phyloP scores from a whole-genome alignment of 78 protist species.

The Polysphondylium violaceum region DNA sequence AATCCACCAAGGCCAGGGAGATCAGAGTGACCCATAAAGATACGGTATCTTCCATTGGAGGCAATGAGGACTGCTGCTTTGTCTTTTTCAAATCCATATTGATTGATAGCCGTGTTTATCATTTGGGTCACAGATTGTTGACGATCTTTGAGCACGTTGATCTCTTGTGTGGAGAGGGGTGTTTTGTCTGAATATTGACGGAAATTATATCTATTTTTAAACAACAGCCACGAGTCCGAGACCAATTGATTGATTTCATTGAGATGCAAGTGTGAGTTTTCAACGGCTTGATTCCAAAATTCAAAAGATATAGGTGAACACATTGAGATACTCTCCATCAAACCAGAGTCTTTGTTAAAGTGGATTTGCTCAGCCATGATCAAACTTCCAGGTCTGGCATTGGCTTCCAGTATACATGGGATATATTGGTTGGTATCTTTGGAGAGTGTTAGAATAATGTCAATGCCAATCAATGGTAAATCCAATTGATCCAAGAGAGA shows the following conservation, averaged over 20 bases:
- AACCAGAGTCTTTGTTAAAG: not conserved
- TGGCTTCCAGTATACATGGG: conserved; percentile 33
- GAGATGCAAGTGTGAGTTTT: not conserved
- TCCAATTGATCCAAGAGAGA: not conserved
- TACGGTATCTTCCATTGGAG: conserved; percentile 67
- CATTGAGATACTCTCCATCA: not conserved
- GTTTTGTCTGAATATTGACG: not conserved
- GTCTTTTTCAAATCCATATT: conserved; percentile 1
- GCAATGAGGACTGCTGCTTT: not conserved
- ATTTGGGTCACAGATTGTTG: not conserved
- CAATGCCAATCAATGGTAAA: conserved; percentile 66
- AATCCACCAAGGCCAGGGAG: conserved; percentile 65
- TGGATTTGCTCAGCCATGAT: conserved; percentile 44
- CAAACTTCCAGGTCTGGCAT: conserved; percentile 72
- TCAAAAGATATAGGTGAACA: conserved; percentile 10
- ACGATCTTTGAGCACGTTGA: conserved; percentile 5
- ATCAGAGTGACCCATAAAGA: conserved; percentile 80
- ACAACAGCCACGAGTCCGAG: not conserved
- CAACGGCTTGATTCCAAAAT: not conserved
- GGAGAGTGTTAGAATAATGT: not conserved
- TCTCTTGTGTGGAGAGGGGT: not conserved
- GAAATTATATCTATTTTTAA: conserved; percentile 13
- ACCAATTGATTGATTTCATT: not conserved
- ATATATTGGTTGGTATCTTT: not conserved
- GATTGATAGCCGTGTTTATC: not conserved